Evolutionary conservation across 2,329 filamentous ascomycete species (phyloP).

Genomic region (Trichoderma harzianum): DNA sequence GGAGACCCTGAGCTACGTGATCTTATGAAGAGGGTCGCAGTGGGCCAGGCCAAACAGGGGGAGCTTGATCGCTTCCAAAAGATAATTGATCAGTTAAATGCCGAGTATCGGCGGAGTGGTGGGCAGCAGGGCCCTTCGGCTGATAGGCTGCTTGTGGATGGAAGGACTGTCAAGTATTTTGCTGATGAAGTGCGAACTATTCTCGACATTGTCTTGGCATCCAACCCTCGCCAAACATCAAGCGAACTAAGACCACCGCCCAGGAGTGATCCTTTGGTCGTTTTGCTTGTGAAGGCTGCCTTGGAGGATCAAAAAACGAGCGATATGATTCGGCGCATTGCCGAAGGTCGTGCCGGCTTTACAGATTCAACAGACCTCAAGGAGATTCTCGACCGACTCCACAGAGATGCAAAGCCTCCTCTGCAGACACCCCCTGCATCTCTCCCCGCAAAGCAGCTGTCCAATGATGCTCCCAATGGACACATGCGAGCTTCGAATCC

Average conservation of each 20-base stretch:
- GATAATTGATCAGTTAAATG: constrained; percentile 76
- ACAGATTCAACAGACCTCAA: constrained; percentile 55
- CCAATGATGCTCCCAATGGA: constrained; percentile 35
- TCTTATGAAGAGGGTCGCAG: constrained; percentile 79
- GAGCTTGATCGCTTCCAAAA: constrained; percentile 74
- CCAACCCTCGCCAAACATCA: constrained; percentile 56
- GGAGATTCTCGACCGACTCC: constrained; percentile 47
- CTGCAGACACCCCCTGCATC: constrained; percentile 30
- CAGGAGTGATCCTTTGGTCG: constrained; percentile 54
- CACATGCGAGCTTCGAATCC: constrained; percentile 24
- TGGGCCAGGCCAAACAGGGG: constrained; percentile 65
- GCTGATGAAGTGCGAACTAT: constrained; percentile 57
- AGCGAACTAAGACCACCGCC: constrained; percentile 50
- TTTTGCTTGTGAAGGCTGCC: constrained; percentile 55
- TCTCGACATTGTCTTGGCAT: constrained; percentile 55
- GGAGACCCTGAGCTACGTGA: constrained; percentile 69
- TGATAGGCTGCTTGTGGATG: constrained; percentile 53
- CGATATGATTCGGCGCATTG: constrained; percentile 53
- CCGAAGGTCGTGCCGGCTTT: constrained; percentile 48
- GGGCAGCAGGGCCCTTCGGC: constrained; percentile 51
- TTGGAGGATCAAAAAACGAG: constrained; percentile 50
- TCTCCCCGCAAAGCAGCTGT: constrained; percentile 28
- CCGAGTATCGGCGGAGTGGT: constrained; percentile 52
- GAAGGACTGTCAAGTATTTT: constrained; percentile 57
- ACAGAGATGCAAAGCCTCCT: constrained; percentile 40